Conservation (phyloP, 495 filamentous ascomycete genomes). For the Achaetomiella virescens region DNA sequence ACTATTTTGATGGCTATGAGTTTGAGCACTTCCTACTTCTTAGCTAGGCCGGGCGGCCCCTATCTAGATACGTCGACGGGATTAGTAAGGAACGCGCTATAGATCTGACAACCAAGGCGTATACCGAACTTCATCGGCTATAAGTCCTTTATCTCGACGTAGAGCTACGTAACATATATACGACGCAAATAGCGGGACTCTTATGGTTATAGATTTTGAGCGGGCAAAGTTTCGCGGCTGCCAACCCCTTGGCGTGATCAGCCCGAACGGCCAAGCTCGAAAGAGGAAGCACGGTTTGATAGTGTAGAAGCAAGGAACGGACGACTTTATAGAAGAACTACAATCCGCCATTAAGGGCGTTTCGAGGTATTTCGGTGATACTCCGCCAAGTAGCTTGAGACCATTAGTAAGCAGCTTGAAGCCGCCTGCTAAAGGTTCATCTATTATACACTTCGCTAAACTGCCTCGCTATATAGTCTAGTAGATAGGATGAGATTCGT, state of each 20-base stretch:
- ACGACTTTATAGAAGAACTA: slow-evolving; percentile 1
- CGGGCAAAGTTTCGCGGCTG: slow-evolving; percentile 1
- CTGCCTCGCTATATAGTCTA: background rate
- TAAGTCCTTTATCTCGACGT: slow-evolving; percentile 1
- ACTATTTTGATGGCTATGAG: slow-evolving; percentile 26
- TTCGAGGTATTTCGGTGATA: slow-evolving; percentile 3
- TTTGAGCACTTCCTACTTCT: slow-evolving; percentile 31
- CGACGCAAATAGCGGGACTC: slow-evolving; percentile 4
- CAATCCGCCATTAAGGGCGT: slow-evolving; percentile 2
- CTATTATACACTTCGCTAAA: background rate
- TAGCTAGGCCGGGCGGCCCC: slow-evolving; percentile 25
- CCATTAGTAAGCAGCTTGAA: background rate
- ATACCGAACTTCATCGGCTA: slow-evolving; percentile 6
- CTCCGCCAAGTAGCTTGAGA: background rate
- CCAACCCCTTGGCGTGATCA: slow-evolving; percentile 3
- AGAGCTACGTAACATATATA: slow-evolving; percentile 6
- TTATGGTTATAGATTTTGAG: slow-evolving; percentile 4
- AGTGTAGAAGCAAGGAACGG: slow-evolving; percentile 5
- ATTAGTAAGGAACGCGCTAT: background rate
- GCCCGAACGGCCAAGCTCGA: slow-evolving; percentile 2
- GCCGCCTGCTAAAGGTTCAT: slow-evolving; percentile 1
- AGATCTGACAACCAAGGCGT: slow-evolving; percentile 3
- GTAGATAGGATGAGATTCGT: background rate
- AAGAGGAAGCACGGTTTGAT: slow-evolving; percentile 6
- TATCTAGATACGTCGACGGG: slow-evolving; percentile 10